Conservation (phyloP, 164 flowering plant genomes). For the Santalum album region DNA sequence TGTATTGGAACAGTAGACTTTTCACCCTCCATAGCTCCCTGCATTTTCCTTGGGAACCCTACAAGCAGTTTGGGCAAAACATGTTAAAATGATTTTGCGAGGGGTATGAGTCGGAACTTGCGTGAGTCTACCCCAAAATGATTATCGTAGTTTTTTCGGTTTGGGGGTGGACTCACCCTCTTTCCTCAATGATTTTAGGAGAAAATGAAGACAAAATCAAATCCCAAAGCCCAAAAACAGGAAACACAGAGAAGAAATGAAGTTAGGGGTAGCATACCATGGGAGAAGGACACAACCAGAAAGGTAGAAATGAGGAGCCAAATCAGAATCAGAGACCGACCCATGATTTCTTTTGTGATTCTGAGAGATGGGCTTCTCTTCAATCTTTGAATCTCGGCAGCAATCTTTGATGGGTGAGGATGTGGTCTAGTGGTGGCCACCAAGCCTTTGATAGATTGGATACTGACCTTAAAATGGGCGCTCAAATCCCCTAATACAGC, state of each 20-base stretch:
- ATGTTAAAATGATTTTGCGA: neutral
- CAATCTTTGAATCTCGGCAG: constrained; percentile 1
- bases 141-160: too few relatives aligned
- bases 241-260: neutral
- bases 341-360: constrained; percentile 18
- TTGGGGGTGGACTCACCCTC: too few relatives aligned
- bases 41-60: constrained; percentile 19
- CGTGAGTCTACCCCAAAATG: too few relatives aligned
- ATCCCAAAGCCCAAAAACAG: neutral
- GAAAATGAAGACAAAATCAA: neutral
- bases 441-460: too few relatives aligned
- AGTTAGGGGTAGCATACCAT: constrained; percentile 17
- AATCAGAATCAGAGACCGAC: constrained; percentile 17
- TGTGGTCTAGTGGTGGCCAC: too few relatives aligned
- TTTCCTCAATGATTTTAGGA: too few relatives aligned
- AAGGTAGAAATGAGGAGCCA: constrained; percentile 17
- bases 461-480: too few relatives aligned
- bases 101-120: too few relatives aligned
- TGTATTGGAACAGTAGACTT: constrained; percentile 7
- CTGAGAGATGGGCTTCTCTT: constrained; percentile 13
- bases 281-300: constrained; percentile 19
- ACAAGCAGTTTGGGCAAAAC: neutral
- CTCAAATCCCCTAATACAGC: too few relatives aligned
- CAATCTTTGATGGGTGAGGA: too few relatives aligned
- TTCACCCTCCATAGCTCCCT: constrained; percentile 10